These are phyloP conservation scores for Fraxinus americana DNA, from an alignment of 257 asterid genomes.

Conservation along the genomic window DNA sequence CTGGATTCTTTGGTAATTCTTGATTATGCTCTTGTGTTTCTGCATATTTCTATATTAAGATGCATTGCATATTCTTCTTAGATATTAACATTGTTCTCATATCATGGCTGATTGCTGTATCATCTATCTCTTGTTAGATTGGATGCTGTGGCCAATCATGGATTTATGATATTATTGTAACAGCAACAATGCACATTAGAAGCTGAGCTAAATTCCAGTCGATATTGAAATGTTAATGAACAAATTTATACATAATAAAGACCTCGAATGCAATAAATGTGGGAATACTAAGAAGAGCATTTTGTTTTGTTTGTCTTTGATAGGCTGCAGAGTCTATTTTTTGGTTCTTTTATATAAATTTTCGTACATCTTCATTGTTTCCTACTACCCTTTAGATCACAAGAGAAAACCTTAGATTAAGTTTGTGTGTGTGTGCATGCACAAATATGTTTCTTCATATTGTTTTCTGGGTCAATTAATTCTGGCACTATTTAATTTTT, in stretches of 20 bases:
- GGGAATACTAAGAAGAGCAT: background rate
- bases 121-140: background rate
- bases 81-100: background rate
- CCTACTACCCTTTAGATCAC: background rate
- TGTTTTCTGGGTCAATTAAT: background rate
- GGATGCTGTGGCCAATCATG: background rate
- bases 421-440: background rate
- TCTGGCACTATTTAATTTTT: background rate
- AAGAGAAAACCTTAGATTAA: background rate
- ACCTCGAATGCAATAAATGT: background rate
- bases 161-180: background rate
- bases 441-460: background rate
- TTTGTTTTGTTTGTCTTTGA: background rate
- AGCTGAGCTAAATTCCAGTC: background rate
- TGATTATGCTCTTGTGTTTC: constrained; percentile 18
- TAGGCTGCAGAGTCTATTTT: background rate
- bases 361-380: background rate
- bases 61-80: background rate
- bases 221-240: background rate
- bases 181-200: background rate
- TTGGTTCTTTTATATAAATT: background rate
- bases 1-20: constrained; percentile 81
- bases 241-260: background rate
- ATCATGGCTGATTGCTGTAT: background rate
- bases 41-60: constrained; percentile 15